phyloP scores from a whole-genome alignment of 805 yeast genomes.

The Candida silvicultrix region DNA sequence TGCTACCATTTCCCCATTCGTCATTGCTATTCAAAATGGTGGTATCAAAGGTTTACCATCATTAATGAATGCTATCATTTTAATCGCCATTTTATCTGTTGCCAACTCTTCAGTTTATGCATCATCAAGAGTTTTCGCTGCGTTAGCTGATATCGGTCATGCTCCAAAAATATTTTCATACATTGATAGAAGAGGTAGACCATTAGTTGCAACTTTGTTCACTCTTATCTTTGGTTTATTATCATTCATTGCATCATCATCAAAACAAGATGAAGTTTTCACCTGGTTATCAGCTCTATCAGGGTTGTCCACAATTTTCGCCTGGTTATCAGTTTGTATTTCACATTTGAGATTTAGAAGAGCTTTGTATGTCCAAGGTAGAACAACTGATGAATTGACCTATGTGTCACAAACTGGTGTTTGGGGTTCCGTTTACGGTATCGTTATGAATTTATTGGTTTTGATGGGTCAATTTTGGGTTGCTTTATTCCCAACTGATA shows the following conservation, averaged over 20 bases:
- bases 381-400: constrained; percentile 54
- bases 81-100: constrained; percentile 64
- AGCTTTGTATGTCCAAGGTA: constrained; percentile 50
- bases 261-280: constrained; percentile 42
- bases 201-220: constrained; percentile 56
- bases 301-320: constrained; percentile 45
- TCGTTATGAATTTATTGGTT: constrained; percentile 45
- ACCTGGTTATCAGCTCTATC: constrained; percentile 50
- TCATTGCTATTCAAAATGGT: constrained; percentile 62
- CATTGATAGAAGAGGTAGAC: constrained; percentile 75
- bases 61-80: constrained; percentile 63
- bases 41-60: constrained; percentile 64
- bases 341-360: constrained; percentile 48
- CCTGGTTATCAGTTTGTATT: constrained; percentile 48
- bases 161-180: constrained; percentile 59
- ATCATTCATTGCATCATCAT: constrained; percentile 47
- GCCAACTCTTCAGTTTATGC: constrained; percentile 71
- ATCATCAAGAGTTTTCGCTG: constrained; percentile 61
- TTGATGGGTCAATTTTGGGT: constrained; percentile 73
- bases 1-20: constrained; percentile 68
- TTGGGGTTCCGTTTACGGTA: constrained; percentile 55
- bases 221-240: constrained; percentile 51
- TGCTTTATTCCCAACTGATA: constrained; percentile 45
- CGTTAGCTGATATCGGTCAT: constrained; percentile 59
- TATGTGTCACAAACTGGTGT: constrained; percentile 60